Evolutionary conservation across 495 filamentous ascomycete genomes (phyloP).

Genomic region (Penicillium simplicissimum): DNA sequence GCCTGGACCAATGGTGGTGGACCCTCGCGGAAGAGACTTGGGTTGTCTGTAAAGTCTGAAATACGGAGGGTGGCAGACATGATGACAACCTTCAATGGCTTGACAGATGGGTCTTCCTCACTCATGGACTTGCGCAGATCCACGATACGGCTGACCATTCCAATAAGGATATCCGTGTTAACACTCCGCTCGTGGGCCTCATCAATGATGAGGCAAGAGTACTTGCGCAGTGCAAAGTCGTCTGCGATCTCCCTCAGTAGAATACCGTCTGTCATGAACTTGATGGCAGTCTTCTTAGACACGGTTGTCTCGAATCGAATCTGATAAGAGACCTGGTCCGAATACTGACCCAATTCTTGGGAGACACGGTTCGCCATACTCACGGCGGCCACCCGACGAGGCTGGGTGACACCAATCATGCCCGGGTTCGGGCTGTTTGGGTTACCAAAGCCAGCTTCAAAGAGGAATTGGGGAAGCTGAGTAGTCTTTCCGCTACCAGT

Average conservation of each 20-base stretch:
- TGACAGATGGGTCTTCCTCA: constrained; percentile 59
- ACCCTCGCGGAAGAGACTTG: constrained; percentile 68
- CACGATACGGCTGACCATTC: constrained; percentile 91
- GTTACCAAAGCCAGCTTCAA: constrained; percentile 89
- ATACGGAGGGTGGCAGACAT: constrained; percentile 96
- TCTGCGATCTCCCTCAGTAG: constrained; percentile 86
- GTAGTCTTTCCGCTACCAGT: constrained; percentile 98
- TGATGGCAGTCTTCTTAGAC: constrained; percentile 83
- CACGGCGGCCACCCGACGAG: constrained; percentile 86
- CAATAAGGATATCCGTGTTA: constrained; percentile 96
- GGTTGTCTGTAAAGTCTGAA: constrained; percentile 86
- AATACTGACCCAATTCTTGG: constrained; percentile 72
- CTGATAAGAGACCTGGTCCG: constrained; percentile 81
- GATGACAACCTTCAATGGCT: constrained; percentile 89
- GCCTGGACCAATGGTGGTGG: constrained; percentile 84
- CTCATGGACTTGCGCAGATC: constrained; percentile 69
- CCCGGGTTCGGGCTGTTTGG: constrained; percentile 75
- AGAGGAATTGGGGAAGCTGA: constrained; percentile 93
- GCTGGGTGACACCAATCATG: constrained; percentile 93
- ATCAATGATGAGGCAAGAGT: constrained; percentile 92
- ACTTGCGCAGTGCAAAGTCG: constrained; percentile 89
- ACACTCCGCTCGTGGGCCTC: constrained; percentile 97
- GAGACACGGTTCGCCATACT: constrained; percentile 93
- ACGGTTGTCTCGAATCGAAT: constrained; percentile 91
- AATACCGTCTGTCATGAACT: constrained; percentile 99